Percentiles rank a stretch among this genome's conserved stretches.
Evolutionary conservation across 2,329 filamentous ascomycete genomes (phyloP).

Genomic region (Penicillium vulpinum): DNA sequence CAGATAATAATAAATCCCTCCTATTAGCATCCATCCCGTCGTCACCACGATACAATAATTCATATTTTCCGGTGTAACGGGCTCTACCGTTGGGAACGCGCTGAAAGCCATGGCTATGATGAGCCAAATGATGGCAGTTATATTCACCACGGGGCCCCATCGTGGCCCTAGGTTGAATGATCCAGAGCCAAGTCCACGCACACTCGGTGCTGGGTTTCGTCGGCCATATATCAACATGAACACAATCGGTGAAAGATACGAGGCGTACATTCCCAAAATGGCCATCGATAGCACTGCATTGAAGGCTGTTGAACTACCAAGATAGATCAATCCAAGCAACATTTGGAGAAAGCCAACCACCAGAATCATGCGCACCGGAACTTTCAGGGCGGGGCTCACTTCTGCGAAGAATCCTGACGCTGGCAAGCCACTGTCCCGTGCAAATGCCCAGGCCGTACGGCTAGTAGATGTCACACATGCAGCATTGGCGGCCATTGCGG

Average conservation of each 20-base stretch:
- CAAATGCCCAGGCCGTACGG: constrained; percentile 50
- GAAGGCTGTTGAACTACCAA: constrained; percentile 46
- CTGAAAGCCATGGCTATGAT: constrained; percentile 22
- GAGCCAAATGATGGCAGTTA: constrained; percentile 16
- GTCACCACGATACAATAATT: constrained; percentile 23
- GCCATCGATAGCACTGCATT: constrained; percentile 48
- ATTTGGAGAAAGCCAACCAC: constrained; percentile 48
- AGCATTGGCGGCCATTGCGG: constrained; percentile 20
- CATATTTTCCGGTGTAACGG: constrained; percentile 21
- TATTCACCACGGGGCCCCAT: constrained; percentile 18
- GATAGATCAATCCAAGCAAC: constrained; percentile 49
- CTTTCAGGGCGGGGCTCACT: constrained; percentile 44
- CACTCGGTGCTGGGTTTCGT: background rate
- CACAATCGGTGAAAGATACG: constrained; percentile 50
- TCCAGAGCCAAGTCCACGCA: constrained; percentile 5
- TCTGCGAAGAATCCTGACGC: constrained; percentile 43
- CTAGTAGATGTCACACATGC: constrained; percentile 22
- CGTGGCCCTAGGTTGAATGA: constrained; percentile 15
- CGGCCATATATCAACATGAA: constrained; percentile 29
- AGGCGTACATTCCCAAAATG: constrained; percentile 50
- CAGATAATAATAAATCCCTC: constrained; percentile 19
- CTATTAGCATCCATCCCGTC: constrained; percentile 19
- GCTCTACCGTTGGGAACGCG: constrained; percentile 22
- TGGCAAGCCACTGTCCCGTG: constrained; percentile 52
- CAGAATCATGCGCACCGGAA: constrained; percentile 49